Evolutionary conservation across 2,329 filamentous ascomycete genomes (phyloP), one percentile per base, ranked within the genome.

Genomic region (Seiridium unicorne): DNA sequence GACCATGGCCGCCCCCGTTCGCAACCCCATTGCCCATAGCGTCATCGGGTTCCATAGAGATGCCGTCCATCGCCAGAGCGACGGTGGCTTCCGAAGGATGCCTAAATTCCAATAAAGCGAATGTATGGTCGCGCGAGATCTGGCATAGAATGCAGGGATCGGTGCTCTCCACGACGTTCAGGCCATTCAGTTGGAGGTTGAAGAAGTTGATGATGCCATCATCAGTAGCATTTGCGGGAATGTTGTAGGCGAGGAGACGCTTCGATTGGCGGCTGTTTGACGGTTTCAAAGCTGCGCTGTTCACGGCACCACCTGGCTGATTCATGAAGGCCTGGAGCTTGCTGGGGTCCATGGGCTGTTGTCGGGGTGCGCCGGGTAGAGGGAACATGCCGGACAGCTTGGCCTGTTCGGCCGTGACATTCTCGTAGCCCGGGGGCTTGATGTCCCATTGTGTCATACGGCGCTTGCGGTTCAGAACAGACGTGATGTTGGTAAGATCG

Each of bases 311-410:
- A 58, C 86, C 87, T 11, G 94, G 91, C 72, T 96, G 93, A 74
- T 91, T 93, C 87, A 97, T 96, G 75, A 99, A 96, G 31, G 94
- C 93, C 74, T 97, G 93, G 53, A 99, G 84, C 75, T 94, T 94
- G 69, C 87, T 91, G 13, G 94, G 93, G 68, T 99, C 95, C 89
- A 98, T 95, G 40, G 92, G 90, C 71, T 97, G 93, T 74, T 97
- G 93, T 67, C 95, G 88, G 58, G 95, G 95, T 63, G 95, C 95
- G 65, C 95, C 95, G 3, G 95, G 95, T 51, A 99, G 86, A 62
- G 96, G 93, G 80, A 99, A 99, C 95, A 99, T 97, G 80, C 94
- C 90, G 66, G 96, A 99, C 49, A 99, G 84, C 81, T 99, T 99
- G 55, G 95, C 96, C 76, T 99, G 96, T 76, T 99, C 96, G 31